These are phyloP conservation scores for Cladobotryum protrusum DNA, from an alignment of 2,329 filamentous ascomycete genomes.

Conservation along the genomic window DNA sequence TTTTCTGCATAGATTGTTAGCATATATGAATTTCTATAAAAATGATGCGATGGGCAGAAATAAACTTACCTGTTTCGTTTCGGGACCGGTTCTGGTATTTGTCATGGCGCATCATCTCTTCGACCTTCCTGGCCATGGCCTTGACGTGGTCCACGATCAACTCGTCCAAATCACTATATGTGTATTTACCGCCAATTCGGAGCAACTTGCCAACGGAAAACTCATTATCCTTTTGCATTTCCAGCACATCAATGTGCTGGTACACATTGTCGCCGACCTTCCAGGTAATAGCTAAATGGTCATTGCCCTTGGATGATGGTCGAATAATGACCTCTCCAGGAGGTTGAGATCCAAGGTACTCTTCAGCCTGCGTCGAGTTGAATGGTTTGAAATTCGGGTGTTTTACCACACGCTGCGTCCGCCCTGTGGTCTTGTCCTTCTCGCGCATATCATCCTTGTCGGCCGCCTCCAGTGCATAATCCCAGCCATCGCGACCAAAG, in stretches of 20 bases:
- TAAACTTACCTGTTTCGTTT: slow-evolving; percentile 73
- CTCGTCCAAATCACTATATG: slow-evolving; percentile 93
- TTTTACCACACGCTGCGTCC: slow-evolving; percentile 92
- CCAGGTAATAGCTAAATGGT: slow-evolving; percentile 95
- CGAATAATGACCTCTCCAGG: slow-evolving; percentile 90
- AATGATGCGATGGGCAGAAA: not conserved
- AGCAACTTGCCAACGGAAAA: slow-evolving; percentile 86
- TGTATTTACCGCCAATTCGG: slow-evolving; percentile 81
- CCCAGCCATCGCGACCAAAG: slow-evolving; percentile 77
- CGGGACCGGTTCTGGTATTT: slow-evolving; percentile 83
- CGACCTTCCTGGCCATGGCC: slow-evolving; percentile 95
- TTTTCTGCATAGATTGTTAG: slow-evolving; percentile 54
- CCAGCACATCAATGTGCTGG: slow-evolving; percentile 94
- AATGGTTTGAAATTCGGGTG: slow-evolving; percentile 93
- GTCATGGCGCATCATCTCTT: slow-evolving; percentile 90
- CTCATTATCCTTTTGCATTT: slow-evolving; percentile 94
- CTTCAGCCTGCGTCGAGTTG: slow-evolving; percentile 86
- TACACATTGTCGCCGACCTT: slow-evolving; percentile 96
- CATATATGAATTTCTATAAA: not conserved
- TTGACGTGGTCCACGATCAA: slow-evolving; percentile 96
- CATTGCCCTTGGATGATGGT: slow-evolving; percentile 88
- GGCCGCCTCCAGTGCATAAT: slow-evolving; percentile 69
- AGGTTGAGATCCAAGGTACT: slow-evolving; percentile 81
- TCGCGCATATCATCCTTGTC: slow-evolving; percentile 80
- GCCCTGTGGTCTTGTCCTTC: slow-evolving; percentile 78